Evolutionary conservation across 441 rosid species (phyloP).

Genomic region (Pelargonium citronellum): DNA sequence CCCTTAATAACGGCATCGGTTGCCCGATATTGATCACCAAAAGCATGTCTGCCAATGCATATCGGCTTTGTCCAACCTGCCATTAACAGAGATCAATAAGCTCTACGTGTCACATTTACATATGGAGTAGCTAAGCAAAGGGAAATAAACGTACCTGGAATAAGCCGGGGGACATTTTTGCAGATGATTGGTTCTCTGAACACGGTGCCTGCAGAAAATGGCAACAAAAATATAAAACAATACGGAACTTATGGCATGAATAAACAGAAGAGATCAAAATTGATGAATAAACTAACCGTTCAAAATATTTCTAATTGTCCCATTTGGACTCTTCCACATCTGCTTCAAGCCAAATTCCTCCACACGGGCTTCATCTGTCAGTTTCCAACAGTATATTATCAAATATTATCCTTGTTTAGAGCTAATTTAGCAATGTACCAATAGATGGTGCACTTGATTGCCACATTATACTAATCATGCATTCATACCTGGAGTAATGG

Average conservation of each 20-base stretch:
- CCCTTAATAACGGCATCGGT: constrained; percentile 62
- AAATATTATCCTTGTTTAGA: background rate
- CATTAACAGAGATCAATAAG: constrained; percentile 16
- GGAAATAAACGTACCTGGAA: constrained; percentile 47
- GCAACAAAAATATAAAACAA: background rate
- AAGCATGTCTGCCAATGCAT: constrained; percentile 96
- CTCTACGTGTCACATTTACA: background rate
- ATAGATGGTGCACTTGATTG: background rate
- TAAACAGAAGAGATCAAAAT: background rate
- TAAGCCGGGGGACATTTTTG: constrained; percentile 71
- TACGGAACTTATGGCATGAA: background rate
- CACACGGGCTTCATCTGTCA: constrained; percentile 76
- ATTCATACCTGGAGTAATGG: constrained; percentile 71
- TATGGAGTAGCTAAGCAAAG: background rate
- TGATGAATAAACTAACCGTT: constrained; percentile 43
- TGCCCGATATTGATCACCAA: constrained; percentile 89
- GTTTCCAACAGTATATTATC: constrained; percentile 4
- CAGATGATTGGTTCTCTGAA: constrained; percentile 90
- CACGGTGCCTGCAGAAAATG: constrained; percentile 62
- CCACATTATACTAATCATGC: background rate
- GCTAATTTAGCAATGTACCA: background rate
- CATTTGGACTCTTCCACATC: constrained; percentile 97
- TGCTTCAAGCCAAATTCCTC: constrained; percentile 66
- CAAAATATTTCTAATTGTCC: constrained; percentile 82
- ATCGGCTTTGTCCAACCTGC: constrained; percentile 93